Base-by-base conservation (phyloP, 306 rosid genomes). In the Clitoria ternatea region DNA sequence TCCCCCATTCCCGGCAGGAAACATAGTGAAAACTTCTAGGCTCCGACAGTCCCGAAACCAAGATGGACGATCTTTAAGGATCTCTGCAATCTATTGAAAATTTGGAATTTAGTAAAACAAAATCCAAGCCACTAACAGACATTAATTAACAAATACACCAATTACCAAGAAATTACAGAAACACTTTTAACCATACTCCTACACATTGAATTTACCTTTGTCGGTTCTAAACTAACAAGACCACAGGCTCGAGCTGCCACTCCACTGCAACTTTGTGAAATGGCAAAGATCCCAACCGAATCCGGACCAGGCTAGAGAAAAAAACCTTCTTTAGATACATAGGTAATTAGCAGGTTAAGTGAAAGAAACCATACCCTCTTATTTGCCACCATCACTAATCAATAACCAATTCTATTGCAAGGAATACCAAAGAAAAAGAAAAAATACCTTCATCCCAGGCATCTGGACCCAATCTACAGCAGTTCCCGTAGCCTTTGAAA, bases 381-480 rank as follows among this genome's bases (percentile, higher is more conserved):
- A 26, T 7, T 13, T 24, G 47, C 24, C 26, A 61, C 7, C 8
- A 37, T 27, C 23, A 55, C 37, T 70, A 52, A 35, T 35, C 27
- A 33, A 42, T 18, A 14, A 43, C 43, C 7, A 24, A 39, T 26
- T 54, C 49, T 64, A 50, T 1, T 15, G 61, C 43, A 66, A 72
- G 23, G 54, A 44, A 3, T 8, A 60, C 13, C 4, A 13, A 15
- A 57, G 36, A 22, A 48, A 77, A 11, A 47, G 42, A 40, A 20
- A 32, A 69, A 23, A 50, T 47, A 95, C 99, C 99, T 95, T 95
- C 99, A 95, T 95, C 97, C 99, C 99, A 89, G 99, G 96, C 99
- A 95, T 87, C 97, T 95, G 99, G 96, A 95, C 97, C 99, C 99
- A 95, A 87, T 95, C 97, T 69, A 95, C 97, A 95, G 99, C 99